phyloP scores from a whole-genome alignment of 129 eudicot genomes.

The Ambrosia trifida region DNA sequence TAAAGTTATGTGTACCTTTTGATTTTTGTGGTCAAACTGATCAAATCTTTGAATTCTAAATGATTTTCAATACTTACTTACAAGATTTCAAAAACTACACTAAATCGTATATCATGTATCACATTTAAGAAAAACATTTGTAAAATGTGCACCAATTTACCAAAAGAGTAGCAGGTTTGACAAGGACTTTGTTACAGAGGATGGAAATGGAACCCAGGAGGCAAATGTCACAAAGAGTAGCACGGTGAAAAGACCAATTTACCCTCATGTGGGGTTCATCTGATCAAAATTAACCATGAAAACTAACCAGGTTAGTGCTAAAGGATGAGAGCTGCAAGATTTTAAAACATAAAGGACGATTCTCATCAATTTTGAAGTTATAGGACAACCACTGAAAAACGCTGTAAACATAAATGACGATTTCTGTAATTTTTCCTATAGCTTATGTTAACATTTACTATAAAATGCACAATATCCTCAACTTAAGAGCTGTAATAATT shows the following conservation, averaged over 20 bases:
- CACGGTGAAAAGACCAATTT: too few species aligned
- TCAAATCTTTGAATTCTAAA: background rate
- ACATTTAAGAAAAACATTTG: background rate
- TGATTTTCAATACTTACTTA: background rate
- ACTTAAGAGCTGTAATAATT: conserved; percentile 74
- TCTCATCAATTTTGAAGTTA: too few species aligned
- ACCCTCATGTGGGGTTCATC: too few species aligned
- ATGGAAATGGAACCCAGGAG: conserved; percentile 93
- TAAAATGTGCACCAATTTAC: conserved; percentile 7
- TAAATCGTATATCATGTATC: background rate
- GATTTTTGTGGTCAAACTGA: conserved; percentile 8
- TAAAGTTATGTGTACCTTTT: background rate
- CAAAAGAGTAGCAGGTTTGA: background rate
- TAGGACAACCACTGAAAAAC: too few species aligned
- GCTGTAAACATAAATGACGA: too few species aligned
- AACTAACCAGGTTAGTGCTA: too few species aligned
- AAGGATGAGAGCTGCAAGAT: too few species aligned
- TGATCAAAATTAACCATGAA: too few species aligned
- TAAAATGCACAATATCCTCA: background rate
- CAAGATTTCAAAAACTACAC: background rate
- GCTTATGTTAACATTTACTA: background rate
- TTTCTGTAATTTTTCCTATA: too few species aligned
- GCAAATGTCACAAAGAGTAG: conserved; percentile 89
- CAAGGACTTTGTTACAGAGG: conserved; percentile 56
- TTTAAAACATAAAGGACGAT: too few species aligned